Evolutionary conservation across 306 rosid species (phyloP).

Genomic region (Vachellia collinsii): DNA sequence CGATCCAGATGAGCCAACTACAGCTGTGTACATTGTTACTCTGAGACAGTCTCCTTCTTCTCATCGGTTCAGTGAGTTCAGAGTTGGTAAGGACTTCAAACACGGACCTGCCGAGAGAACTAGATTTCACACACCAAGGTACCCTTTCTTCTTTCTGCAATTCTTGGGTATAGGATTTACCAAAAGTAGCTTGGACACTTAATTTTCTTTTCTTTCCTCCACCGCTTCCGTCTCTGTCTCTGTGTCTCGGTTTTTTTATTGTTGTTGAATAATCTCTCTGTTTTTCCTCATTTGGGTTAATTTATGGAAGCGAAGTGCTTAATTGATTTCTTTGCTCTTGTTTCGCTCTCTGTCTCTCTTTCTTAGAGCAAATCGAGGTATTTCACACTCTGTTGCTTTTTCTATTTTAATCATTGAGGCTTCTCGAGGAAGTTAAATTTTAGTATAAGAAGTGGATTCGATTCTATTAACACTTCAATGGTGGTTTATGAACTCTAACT

Average conservation of each 20-base stretch:
- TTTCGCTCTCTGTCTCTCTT: background rate
- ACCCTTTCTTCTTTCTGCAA: background rate
- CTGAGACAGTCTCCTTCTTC: slow-evolving; percentile 67
- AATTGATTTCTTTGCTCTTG: background rate
- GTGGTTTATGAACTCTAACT: slow-evolving; percentile 40
- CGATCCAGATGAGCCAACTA: slow-evolving; percentile 51
- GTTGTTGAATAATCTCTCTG: background rate
- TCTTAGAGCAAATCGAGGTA: background rate
- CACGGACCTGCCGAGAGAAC: slow-evolving; percentile 55
- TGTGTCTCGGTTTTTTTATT: background rate
- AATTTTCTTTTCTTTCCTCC: background rate
- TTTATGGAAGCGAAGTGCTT: background rate
- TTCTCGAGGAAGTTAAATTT: slow-evolving; percentile 47
- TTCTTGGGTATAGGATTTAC: slow-evolving; percentile 14
- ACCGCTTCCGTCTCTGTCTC: background rate
- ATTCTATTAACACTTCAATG: slow-evolving; percentile 24
- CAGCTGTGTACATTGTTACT: slow-evolving; percentile 82
- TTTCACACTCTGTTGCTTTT: slow-evolving; percentile 2
- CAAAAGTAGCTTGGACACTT: slow-evolving; percentile 8
- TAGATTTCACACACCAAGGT: slow-evolving; percentile 74
- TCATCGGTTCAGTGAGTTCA: slow-evolving; percentile 61
- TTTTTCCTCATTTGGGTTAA: background rate
- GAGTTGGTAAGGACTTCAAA: slow-evolving; percentile 41
- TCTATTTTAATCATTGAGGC: slow-evolving; percentile 19
- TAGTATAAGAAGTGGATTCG: slow-evolving; percentile 19